phyloP scores from a whole-genome alignment of 2,329 filamentous ascomycete species.

The Penicillium polonicum region DNA sequence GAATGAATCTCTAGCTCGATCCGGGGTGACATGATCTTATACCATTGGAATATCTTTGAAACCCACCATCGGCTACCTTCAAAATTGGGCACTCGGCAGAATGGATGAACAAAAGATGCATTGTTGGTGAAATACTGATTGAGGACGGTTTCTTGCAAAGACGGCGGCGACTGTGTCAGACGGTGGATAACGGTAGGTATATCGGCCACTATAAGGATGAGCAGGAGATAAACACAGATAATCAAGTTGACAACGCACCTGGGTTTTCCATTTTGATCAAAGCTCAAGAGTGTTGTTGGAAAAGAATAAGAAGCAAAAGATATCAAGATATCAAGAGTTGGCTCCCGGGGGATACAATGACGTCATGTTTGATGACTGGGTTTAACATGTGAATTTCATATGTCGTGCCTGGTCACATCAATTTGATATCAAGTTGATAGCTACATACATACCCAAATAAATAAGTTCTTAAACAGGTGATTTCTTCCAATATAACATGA shows the following conservation, averaged over 20 bases:
- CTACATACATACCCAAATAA: too few relatives aligned
- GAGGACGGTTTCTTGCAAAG: slow-evolving; percentile 64
- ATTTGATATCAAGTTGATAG: not conserved
- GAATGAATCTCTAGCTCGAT: slow-evolving; percentile 67
- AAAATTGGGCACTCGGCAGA: slow-evolving; percentile 65
- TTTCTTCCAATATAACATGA: not conserved
- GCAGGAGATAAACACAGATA: not conserved
- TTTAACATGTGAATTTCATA: slow-evolving; percentile 12
- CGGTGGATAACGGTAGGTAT: slow-evolving; percentile 65
- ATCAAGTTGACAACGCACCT: not conserved
- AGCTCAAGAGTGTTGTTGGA: not conserved
- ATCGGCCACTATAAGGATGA: slow-evolving; percentile 50
- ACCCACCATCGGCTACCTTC: slow-evolving; percentile 66
- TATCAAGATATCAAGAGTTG: not conserved
- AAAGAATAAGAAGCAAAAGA: not conserved
- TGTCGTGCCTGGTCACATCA: not conserved
- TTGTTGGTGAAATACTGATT: slow-evolving; percentile 70
- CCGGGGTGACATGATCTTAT: slow-evolving; percentile 75
- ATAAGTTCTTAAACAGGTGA: not conserved
- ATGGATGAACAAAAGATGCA: slow-evolving; percentile 74
- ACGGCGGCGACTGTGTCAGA: slow-evolving; percentile 66
- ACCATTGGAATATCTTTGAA: slow-evolving; percentile 73
- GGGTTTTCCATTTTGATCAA: slow-evolving; percentile 18
- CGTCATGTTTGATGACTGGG: slow-evolving; percentile 11
- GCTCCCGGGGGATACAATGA: slow-evolving; percentile 6